Evolutionary conservation across 1,139 yeast species (phyloP), one percentile per base, ranked within the genome.

Genomic region (Lodderomyces elongisporus): DNA sequence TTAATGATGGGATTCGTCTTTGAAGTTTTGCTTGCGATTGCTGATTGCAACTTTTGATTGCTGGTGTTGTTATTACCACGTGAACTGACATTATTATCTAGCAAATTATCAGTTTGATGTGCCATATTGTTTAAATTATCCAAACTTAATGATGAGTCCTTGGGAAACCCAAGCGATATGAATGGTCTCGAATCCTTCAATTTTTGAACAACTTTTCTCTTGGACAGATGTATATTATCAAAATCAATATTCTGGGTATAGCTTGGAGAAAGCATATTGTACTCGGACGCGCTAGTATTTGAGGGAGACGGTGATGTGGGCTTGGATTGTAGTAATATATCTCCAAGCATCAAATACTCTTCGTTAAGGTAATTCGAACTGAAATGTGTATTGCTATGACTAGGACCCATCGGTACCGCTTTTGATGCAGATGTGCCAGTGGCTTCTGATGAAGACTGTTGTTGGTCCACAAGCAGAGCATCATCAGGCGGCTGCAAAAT

Each of bases 281-380:
- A 42, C 30, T 56, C 63, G 1, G 62, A 56, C 5, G 47, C 46
- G 32, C 59, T 52, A 13, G 60, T 54, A 26, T 47, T 52, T 17
- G 64, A 58, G 4, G 66, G 66, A 10, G 69, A 54, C 3, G 79
- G 78, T n/a, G 74, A 66, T 6, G 74, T 55, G 2, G 79, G 77
- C 41, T 72, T 70, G 21, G 75, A 67, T 32, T 64, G 64, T 23
- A 74, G 49, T 17, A 68, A 43, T 5, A 77, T 65, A 47, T 74
- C 81, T 8, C 81, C 79, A 40, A 78, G 54, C 70, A 76, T 75
- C 39, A 65, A 50, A 45, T 77, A 77, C 48, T 78, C 84, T 41
- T 74, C 77, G 49, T 74, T 74, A 41, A 58, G 57, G 51, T 59
- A 70, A 49, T 58, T 68, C 35, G 63, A 64, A 48, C 33, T 41